phyloP scores from a whole-genome alignment of 805 yeast species.

The Zygoascus flipseniorum region DNA sequence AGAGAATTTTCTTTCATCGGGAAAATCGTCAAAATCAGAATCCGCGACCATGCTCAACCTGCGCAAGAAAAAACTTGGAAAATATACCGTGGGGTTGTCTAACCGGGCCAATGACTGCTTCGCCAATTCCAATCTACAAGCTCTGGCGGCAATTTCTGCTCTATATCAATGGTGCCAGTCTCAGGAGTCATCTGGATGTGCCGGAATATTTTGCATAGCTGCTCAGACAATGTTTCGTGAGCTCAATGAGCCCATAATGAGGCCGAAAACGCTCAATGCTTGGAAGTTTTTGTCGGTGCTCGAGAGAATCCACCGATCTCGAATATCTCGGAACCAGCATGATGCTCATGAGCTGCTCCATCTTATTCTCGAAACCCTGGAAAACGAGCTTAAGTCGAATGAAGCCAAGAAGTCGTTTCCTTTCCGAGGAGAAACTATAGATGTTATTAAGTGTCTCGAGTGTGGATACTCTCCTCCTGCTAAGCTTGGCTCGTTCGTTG shows the following conservation, averaged over 20 bases:
- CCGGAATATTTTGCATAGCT: background rate
- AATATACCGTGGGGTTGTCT: constrained; percentile 68
- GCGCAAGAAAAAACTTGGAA: constrained; percentile 27
- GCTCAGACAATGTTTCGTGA: constrained; percentile 16
- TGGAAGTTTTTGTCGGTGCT: constrained; percentile 71
- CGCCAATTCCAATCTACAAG: constrained; percentile 84
- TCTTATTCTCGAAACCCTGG: constrained; percentile 66
- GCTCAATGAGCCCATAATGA: constrained; percentile 53
- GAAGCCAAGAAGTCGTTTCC: constrained; percentile 42
- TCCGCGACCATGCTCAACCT: constrained; percentile 1
- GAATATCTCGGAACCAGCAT: constrained; percentile 74
- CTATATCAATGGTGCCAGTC: constrained; percentile 18
- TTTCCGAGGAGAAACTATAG: constrained; percentile 56
- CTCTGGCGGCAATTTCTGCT: constrained; percentile 22
- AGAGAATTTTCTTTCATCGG: background rate
- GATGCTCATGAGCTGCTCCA: constrained; percentile 94
- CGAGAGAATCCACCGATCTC: constrained; percentile 63
- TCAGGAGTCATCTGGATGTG: background rate
- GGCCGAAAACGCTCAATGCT: constrained; percentile 52
- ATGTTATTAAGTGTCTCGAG: constrained; percentile 58
- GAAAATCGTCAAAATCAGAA: background rate
- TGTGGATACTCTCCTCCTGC: constrained; percentile 60
- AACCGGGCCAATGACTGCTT: constrained; percentile 86
- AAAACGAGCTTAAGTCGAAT: constrained; percentile 44
- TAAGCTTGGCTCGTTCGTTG: constrained; percentile 51